Evolutionary conservation across 2,329 filamentous ascomycete genomes (phyloP).

Genomic region (Cercospora zeina): DNA sequence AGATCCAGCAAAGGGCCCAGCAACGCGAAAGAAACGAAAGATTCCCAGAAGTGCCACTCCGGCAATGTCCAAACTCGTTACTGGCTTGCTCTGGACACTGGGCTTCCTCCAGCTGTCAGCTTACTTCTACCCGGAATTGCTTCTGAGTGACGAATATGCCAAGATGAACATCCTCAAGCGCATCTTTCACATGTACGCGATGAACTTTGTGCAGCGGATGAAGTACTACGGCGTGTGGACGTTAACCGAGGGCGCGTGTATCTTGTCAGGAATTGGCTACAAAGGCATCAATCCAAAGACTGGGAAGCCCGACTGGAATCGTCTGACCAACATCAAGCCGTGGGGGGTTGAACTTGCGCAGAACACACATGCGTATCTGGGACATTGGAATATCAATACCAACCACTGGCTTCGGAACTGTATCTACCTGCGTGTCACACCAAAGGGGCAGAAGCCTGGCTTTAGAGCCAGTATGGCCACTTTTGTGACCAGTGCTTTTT

Average conservation of each 20-base stretch:
- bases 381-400: slow-evolving; percentile 97
- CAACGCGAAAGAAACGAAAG: slow-evolving; percentile 83
- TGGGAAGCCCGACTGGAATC: slow-evolving; percentile 84
- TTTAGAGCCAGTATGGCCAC: slow-evolving; percentile 93
- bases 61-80: slow-evolving; percentile 71
- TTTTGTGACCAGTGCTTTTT: slow-evolving; percentile 90
- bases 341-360: slow-evolving; percentile 85
- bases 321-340: slow-evolving; percentile 85
- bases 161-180: slow-evolving; percentile 68
- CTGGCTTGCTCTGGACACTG: slow-evolving; percentile 76
- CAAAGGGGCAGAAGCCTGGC: slow-evolving; percentile 91
- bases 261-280: slow-evolving; percentile 89
- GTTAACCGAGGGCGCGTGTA: slow-evolving; percentile 89
- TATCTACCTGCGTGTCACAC: slow-evolving; percentile 91
- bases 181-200: slow-evolving; percentile 78
- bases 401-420: slow-evolving; percentile 97
- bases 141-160: slow-evolving; percentile 67
- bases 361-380: slow-evolving; percentile 89
- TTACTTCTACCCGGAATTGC: slow-evolving; percentile 63
- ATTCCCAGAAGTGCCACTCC: slow-evolving; percentile 89
- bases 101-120: slow-evolving; percentile 71
- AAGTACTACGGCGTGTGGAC: slow-evolving; percentile 99
- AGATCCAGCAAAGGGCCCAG: slow-evolving; percentile 82
- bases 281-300: slow-evolving; percentile 85
- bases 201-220: slow-evolving; percentile 75